phyloP scores from a whole-genome alignment of 176 grass and related monocot species.

The Hsuehochloa calcarea region DNA sequence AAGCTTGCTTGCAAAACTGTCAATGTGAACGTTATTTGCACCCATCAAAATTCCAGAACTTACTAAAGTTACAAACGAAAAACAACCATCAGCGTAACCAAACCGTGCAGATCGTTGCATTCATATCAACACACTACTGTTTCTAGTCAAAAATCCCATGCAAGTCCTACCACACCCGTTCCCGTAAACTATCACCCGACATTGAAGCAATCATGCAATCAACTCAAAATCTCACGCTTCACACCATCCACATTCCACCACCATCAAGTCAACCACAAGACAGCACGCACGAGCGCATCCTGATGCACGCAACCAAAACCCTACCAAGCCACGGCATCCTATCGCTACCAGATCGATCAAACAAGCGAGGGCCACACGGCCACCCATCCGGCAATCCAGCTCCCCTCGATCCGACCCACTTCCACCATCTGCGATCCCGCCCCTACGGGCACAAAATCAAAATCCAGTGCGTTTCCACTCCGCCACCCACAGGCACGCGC shows the following conservation, averaged over 20 bases:
- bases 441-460: neutral
- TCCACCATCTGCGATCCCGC: neutral
- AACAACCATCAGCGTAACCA: neutral
- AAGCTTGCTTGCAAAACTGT: neutral
- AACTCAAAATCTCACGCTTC: neutral
- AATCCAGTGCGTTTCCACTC: neutral
- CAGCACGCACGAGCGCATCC: neutral
- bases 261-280: too few species aligned
- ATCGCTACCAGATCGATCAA: neutral
- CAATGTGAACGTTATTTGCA: neutral
- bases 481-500: neutral
- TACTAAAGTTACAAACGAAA: neutral
- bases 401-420: neutral
- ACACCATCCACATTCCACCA: neutral
- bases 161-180: neutral
- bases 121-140: neutral
- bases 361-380: neutral
- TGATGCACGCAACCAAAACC: neutral
- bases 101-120: neutral
- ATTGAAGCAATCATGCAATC: neutral
- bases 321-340: neutral
- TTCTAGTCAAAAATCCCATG: neutral
- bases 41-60: neutral
- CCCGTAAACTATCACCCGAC: too few species aligned
- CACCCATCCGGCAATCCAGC: neutral